phyloP scores from a whole-genome alignment of 192 early-diverging fungal species.

The Linnemannia zychae region DNA sequence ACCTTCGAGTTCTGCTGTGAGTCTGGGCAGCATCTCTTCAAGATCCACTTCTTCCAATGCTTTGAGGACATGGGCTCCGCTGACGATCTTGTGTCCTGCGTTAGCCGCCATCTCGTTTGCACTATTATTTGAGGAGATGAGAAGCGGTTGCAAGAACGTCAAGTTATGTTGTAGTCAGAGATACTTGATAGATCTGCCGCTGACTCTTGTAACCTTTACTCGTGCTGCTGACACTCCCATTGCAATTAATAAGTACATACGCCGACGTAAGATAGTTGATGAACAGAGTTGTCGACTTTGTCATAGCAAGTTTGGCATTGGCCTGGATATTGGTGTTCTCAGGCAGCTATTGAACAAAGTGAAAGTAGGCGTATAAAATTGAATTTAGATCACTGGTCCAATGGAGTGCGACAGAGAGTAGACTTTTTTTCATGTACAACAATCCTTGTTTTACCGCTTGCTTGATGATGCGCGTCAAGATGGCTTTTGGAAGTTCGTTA shows the following conservation, averaged over 20 bases:
- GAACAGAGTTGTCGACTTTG: slow-evolving; percentile 66
- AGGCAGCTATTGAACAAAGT: slow-evolving; percentile 52
- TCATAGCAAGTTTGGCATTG: slow-evolving; percentile 64
- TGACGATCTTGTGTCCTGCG: slow-evolving; percentile 64
- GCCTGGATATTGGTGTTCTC: slow-evolving; percentile 63
- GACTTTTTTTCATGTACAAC: background rate
- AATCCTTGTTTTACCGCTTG: slow-evolving; percentile 47
- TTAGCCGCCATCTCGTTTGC: slow-evolving; percentile 62
- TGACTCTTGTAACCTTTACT: no score
- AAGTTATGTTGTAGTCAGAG: background rate
- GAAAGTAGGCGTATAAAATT: background rate
- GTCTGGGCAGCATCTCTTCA: slow-evolving; percentile 56
- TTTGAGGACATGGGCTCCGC: slow-evolving; percentile 61
- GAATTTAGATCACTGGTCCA: background rate
- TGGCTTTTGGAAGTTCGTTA: slow-evolving; percentile 63
- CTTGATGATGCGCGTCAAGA: slow-evolving; percentile 62
- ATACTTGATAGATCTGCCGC: no score
- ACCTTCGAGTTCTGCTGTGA: slow-evolving; percentile 60
- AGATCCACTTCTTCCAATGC: slow-evolving; percentile 62
- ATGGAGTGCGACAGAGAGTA: background rate
- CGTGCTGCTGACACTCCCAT: no score
- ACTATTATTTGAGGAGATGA: slow-evolving; percentile 23
- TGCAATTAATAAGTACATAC: slow-evolving; percentile 41
- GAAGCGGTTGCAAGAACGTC: background rate
- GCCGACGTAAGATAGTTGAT: slow-evolving; percentile 64